Percentiles rank a stretch among this genome's conserved stretches.
Evolutionary conservation across 2,329 filamentous ascomycete species (phyloP).

Genomic region (Ploettnerulaceae sp.): DNA sequence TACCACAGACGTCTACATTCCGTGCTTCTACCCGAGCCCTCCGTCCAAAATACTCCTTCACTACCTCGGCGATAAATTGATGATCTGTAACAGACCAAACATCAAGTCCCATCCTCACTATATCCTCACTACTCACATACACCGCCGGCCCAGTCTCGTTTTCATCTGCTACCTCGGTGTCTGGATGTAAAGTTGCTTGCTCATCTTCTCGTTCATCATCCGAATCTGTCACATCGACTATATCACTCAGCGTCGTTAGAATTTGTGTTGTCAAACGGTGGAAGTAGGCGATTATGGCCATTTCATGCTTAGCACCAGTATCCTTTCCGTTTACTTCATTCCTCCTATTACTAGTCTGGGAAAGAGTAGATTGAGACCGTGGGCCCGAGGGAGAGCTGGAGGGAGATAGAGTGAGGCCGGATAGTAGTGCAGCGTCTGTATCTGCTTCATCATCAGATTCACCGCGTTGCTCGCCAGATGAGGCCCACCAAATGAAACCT

Average conservation of each 20-base stretch:
- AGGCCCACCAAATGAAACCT: conserved; percentile 88
- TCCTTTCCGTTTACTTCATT: conserved; percentile 23
- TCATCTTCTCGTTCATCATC: conserved; percentile 35
- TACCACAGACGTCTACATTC: conserved; percentile 69
- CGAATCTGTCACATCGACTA: conserved; percentile 46
- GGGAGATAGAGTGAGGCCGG: conserved; percentile 42
- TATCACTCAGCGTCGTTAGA: conserved; percentile 55
- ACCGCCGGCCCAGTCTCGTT: conserved; percentile 35
- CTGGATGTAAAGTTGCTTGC: conserved; percentile 41
- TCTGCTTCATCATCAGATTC: conserved; percentile 56
- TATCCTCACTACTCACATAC: conserved; percentile 56
- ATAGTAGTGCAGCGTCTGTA: conserved; percentile 51
- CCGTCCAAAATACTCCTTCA: conserved; percentile 61
- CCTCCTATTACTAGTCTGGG: conserved; percentile 7
- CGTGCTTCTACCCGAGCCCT: conserved; percentile 60
- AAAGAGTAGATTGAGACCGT: conserved; percentile 39
- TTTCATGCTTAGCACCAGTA: conserved; percentile 47
- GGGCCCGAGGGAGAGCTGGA: conserved; percentile 20
- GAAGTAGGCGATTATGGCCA: conserved; percentile 75
- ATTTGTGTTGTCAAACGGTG: conserved; percentile 68
- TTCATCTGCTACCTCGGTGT: conserved; percentile 16
- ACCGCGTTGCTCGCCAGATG: conserved; percentile 66
- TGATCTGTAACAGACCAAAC: conserved; percentile 69
- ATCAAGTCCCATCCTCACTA: conserved; percentile 71
- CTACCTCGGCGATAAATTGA: conserved; percentile 60